phyloP scores from a whole-genome alignment of 495 filamentous ascomycete species.

The Aspergillus bertholletiae region DNA sequence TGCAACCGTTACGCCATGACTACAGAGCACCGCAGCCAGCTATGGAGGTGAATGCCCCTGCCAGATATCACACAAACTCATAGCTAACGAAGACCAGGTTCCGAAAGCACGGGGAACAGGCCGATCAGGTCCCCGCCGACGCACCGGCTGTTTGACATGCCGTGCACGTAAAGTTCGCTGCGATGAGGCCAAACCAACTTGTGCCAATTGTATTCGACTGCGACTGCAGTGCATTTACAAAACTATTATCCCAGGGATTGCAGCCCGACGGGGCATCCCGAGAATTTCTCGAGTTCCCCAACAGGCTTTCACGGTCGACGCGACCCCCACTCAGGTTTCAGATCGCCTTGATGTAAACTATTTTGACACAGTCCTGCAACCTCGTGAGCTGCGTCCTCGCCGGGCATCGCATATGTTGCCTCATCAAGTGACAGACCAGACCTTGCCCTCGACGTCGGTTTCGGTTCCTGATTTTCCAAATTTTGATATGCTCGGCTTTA shows the following conservation, averaged over 20 bases:
- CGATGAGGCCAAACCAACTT: constrained; percentile 37
- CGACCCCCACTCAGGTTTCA: too few species aligned
- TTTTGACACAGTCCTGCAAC: constrained; percentile 31
- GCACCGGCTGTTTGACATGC: constrained; percentile 45
- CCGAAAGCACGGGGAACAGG: constrained; percentile 34
- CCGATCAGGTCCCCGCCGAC: constrained; percentile 39
- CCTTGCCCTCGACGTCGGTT: too few species aligned
- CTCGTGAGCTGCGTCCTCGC: constrained; percentile 21
- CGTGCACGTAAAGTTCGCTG: constrained; percentile 45
- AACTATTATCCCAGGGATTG: constrained; percentile 17
- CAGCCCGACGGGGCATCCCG: constrained; percentile 4
- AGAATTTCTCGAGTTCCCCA: constrained; percentile 8
- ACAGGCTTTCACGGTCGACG: constrained; percentile 11
- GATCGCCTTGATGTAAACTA: constrained; percentile 24
- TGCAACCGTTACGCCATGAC: not conserved
- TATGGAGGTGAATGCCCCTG: not conserved
- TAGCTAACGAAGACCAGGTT: constrained; percentile 9
- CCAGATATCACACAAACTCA: not conserved
- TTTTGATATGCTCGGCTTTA: constrained; percentile 41
- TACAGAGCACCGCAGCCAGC: not conserved
- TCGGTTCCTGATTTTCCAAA: constrained; percentile 13
- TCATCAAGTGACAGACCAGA: too few species aligned
- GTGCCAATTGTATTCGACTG: constrained; percentile 37
- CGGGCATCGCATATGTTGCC: constrained; percentile 6
- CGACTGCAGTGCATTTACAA: constrained; percentile 34